Evolutionary conservation across 148 eudicot genomes (phyloP).

Genomic region (Vaccinium darrowii): DNA sequence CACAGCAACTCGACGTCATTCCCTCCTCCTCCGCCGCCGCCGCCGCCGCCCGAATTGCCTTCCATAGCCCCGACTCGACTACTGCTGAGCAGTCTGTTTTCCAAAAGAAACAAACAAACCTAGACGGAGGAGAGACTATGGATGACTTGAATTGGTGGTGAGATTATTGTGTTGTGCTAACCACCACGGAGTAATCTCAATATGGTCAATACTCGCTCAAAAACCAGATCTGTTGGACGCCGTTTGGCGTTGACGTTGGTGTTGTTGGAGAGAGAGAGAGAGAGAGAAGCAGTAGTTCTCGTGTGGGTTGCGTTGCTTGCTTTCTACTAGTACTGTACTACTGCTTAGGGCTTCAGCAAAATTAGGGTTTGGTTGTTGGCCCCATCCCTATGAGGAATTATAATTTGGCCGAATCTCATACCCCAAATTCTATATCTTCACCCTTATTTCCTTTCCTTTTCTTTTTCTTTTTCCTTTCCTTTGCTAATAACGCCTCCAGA

Average conservation of each 20-base stretch:
- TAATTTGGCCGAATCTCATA: not conserved
- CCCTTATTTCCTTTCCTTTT: too few relatives aligned
- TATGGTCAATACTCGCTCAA: not conserved
- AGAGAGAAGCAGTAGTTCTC: not conserved
- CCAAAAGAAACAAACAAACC: not conserved
- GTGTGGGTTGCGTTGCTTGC: not conserved
- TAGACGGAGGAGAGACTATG: not conserved
- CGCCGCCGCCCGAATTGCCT: conserved; percentile 46
- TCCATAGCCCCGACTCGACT: conserved; percentile 38
- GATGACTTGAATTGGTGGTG: not conserved
- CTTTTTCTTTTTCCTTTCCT: too few relatives aligned
- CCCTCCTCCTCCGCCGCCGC: conserved; percentile 33
- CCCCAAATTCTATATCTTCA: too few relatives aligned
- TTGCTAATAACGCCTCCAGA: too few relatives aligned
- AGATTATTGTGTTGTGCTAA: not conserved
- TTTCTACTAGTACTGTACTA: not conserved
- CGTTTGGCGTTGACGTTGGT: not conserved
- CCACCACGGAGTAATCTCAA: not conserved
- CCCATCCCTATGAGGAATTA: not conserved
- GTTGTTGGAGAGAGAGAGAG: not conserved
- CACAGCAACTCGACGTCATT: conserved; percentile 79
- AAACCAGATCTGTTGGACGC: not conserved
- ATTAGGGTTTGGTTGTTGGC: conserved; percentile 5
- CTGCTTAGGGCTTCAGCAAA: not conserved
- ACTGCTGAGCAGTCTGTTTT: not conserved